Base-by-base conservation (phyloP, 2,329 filamentous ascomycete species). In the Pleomassaria siparia region DNA sequence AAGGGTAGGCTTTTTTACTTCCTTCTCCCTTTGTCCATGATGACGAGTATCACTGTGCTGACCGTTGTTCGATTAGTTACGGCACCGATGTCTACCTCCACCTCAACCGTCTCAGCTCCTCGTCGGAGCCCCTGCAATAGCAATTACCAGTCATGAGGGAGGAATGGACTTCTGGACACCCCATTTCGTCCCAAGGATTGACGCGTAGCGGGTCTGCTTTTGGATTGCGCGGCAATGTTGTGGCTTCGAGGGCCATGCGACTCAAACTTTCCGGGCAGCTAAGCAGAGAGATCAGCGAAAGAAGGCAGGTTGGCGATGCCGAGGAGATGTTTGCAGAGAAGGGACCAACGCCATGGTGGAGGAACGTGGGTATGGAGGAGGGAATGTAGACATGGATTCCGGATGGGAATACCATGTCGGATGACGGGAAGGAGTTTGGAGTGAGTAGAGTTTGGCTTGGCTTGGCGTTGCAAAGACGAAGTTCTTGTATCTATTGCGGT, bases 1-100 rank as follows among this genome's bases (percentile, higher is more conserved):
- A 99, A 79, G 94, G 94, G 89, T 96, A 78, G 79, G 88, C 64
- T 24, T 20, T 2, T 29, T 18, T 41, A 35, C 43, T 13, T 24
- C 11, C 24, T 20, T 2, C 35, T 18, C 43, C 37, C 43, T 13
- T 24, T 13, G 7, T 21, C 10, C 16, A 11, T 15, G 10, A 18
- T 26, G 13, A 4, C 15, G 22, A 4, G 5, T 37, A 33, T 36
- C 13, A 11, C 13, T 26, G 13, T 30, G 24, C 45, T 42, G 21
- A 42, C 41, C 29, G 42, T 45, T 44, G 51, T 3, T 42, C 22
- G 9, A 3, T 10, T 39, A 96, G 92, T 49, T 99, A 99, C 72
- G 94, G 94, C 57, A 99, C 94, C 42, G 94, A 99, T 69, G 94
- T 97, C 43, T 99, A 99, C 75, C 87, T 99, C 40, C 94, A 99